phyloP scores from a whole-genome alignment of 2,329 filamentous ascomycete species.

The Fusarium ramigenum region DNA sequence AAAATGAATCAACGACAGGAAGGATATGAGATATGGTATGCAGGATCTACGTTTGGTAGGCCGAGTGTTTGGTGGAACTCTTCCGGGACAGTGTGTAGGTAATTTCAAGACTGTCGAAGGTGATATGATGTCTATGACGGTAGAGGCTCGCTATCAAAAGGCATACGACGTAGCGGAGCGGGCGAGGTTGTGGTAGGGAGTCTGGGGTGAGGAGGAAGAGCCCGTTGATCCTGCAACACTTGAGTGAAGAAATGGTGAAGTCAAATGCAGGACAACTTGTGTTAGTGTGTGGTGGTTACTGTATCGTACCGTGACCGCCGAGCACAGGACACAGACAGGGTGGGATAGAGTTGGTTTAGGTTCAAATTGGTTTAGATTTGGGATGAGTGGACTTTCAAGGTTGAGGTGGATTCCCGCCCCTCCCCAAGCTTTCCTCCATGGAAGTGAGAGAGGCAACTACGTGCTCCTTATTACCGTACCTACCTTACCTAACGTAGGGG shows the following conservation, averaged over 20 bases:
- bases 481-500: not conserved
- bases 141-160: conserved; percentile 23
- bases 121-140: conserved; percentile 20
- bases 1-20: not conserved
- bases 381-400: conserved; percentile 25
- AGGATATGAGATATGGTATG: conserved; percentile 22
- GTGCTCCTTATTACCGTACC: conserved; percentile 1
- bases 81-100: conserved; percentile 12
- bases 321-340: not conserved
- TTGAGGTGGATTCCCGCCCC: conserved; percentile 27
- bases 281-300: conserved; percentile 24
- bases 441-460: not conserved
- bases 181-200: conserved; percentile 2
- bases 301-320: conserved; percentile 24
- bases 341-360: conserved; percentile 23
- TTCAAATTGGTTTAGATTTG: conserved; percentile 25
- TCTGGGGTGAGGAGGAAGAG: not conserved
- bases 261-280: conserved; percentile 18
- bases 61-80: conserved; percentile 25
- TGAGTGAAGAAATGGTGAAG: conserved; percentile 2
- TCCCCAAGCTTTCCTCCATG: conserved; percentile 2
- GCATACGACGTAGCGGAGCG: conserved; percentile 4
- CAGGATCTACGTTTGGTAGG: conserved; percentile 28
- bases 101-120: conserved; percentile 2
- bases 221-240: conserved; percentile 13